Conservation (phyloP, 208 protist genomes). For the Wallacemonas sp. region DNA sequence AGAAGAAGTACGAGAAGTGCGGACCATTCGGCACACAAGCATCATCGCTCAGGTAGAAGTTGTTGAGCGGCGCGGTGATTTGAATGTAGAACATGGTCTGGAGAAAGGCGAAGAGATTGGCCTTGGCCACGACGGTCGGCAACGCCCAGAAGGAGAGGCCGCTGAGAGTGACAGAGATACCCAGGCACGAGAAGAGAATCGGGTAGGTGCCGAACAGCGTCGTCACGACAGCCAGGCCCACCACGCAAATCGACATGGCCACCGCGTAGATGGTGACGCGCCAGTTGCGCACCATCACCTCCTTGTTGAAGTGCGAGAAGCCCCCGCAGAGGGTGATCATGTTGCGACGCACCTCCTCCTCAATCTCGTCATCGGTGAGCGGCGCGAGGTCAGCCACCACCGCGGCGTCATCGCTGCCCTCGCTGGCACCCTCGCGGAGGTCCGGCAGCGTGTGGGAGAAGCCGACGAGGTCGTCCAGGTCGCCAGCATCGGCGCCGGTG, state of each 20-base stretch:
- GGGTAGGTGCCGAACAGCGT: conserved; percentile 18
- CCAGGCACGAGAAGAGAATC: conserved; percentile 18
- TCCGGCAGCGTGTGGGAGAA: neutral
- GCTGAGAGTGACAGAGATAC: conserved; percentile 16
- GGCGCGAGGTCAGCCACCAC: neutral
- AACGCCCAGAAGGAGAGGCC: conserved; percentile 33
- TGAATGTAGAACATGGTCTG: conserved; percentile 39
- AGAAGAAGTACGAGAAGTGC: conserved; percentile 43
- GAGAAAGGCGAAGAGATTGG: conserved; percentile 41
- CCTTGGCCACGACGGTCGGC: conserved; percentile 36
- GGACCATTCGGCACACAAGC: conserved; percentile 28
- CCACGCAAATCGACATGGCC: conserved; percentile 25
- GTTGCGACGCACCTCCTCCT: conserved; percentile 14
- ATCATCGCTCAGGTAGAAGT: conserved; percentile 30
- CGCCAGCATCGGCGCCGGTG: neutral
- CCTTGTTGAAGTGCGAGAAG: conserved; percentile 32
- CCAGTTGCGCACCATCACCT: conserved; percentile 33
- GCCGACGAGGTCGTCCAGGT: conserved; percentile 12
- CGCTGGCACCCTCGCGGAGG: neutral
- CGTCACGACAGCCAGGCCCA: conserved; percentile 29
- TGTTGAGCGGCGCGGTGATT: conserved; percentile 41
- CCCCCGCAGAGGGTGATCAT: conserved; percentile 23
- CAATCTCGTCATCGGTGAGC: conserved; percentile 4
- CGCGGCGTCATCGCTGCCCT: neutral
- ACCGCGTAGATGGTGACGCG: conserved; percentile 33